Base-by-base conservation (phyloP, 495 filamentous ascomycete genomes). In the Pyronema omphalodes region DNA sequence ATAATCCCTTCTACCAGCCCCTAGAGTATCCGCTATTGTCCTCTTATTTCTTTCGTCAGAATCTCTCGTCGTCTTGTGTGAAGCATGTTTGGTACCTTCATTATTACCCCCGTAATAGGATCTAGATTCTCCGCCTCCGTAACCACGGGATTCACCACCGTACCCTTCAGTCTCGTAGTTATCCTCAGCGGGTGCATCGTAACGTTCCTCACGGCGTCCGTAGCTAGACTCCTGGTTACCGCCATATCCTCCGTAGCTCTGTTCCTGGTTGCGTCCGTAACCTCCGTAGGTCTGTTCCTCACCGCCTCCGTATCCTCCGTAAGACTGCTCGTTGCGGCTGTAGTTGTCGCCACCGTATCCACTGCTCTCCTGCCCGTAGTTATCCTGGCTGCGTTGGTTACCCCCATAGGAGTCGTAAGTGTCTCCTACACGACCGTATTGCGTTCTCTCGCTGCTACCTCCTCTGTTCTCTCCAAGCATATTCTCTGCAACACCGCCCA, bases 401-500 rank as follows among this genome's bases (percentile, higher is more conserved):
- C 57, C 45, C 19, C 45, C 44, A 18, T 49, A 17, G 15, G 18
- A 45, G 18, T 49, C 45, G 36, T 35, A 53, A 48, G 4, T 41
- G 46, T n/a, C 57, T 52, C 34, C 55, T 5, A 29, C 23, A 29
- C 23, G 23, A 56, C 14, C 52, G 46, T 15, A 60, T 18, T 53
- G 51, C 52, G 11, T 56, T 50, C 48, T 53, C 9, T 39, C 43
- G 35, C 39, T 23, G 18, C 57, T 37, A 17, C 52, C 43, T 8
- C 52, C 19, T 17, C 18, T 51, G 19, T 40, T 33, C n/a, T 49
- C 60, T 19, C 55, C 46, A 12, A 62, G 37, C 3, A 57, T 55
- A 8, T 59, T 55, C 7, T 54, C 60, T 15, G 60, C 60, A 41
- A 57, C 37, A 39, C 60, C 60, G 7, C 61, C 61, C 0, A 64